Conservation (phyloP, 495 filamentous ascomycete genomes). For the Penicillium bovifimosum region DNA sequence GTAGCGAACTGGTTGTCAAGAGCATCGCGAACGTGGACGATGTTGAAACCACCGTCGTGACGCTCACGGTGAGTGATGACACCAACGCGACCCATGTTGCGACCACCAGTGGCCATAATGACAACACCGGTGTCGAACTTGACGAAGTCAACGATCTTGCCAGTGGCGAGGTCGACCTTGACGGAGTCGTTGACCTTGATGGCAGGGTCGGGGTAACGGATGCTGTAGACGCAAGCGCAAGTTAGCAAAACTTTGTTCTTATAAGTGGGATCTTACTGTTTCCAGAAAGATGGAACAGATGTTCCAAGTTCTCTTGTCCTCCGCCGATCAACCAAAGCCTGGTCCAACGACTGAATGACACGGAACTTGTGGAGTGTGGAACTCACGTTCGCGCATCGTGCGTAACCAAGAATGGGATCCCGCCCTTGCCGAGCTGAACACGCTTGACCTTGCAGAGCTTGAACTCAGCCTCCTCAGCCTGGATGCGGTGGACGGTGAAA, state of each 20-base stretch:
- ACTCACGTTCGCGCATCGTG: constrained; percentile 99
- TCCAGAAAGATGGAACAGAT: constrained; percentile 22
- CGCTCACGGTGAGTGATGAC: constrained; percentile 99
- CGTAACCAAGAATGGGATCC: constrained; percentile 99
- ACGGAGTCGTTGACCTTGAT: constrained; percentile 99
- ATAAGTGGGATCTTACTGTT: constrained; percentile 30
- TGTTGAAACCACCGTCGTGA: constrained; percentile 99
- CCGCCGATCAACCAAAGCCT: constrained; percentile 82
- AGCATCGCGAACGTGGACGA: constrained; percentile 85
- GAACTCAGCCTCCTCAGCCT: constrained; percentile 95
- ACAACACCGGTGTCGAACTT: constrained; percentile 96
- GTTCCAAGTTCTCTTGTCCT: constrained; percentile 34
- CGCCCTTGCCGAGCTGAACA: constrained; percentile 96
- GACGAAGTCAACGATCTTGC: constrained; percentile 96
- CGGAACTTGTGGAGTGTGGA: constrained; percentile 58
- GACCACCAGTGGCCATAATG: constrained; percentile 96
- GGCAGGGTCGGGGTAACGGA: constrained; percentile 94
- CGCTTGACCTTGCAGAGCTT: constrained; percentile 99
- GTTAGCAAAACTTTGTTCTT: constrained; percentile 38
- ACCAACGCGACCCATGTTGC: constrained; percentile 99
- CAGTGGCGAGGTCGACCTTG: constrained; percentile 94
- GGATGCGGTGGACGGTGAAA: constrained; percentile 99
- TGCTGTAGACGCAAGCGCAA: constrained; percentile 50
- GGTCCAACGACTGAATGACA: constrained; percentile 99
- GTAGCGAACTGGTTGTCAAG: constrained; percentile 99